Percentiles rank a stretch among this genome's conserved stretches.
Evolutionary conservation across 2,329 filamentous ascomycete genomes (phyloP).

Genomic region (Aspergillus neoniger): DNA sequence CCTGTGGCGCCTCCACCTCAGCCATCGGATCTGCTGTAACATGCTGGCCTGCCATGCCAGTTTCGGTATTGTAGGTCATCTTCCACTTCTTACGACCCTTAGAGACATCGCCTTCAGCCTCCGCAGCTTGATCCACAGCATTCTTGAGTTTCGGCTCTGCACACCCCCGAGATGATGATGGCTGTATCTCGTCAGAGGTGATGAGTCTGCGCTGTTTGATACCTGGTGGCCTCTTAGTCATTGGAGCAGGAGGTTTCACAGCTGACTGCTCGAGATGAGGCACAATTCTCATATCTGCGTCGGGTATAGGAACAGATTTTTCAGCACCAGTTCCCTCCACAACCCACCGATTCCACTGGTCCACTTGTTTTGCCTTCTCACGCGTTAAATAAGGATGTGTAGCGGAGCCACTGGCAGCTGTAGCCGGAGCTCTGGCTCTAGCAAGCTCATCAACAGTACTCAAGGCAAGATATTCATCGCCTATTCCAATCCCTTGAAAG

Average conservation of each 20-base stretch:
- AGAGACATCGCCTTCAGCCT: slow-evolving; percentile 4
- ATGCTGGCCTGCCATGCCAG: background rate
- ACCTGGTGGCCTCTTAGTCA: slow-evolving; percentile 18
- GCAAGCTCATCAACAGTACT: slow-evolving; percentile 19
- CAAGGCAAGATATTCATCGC: slow-evolving; percentile 22
- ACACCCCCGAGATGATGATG: background rate
- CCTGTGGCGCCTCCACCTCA: background rate
- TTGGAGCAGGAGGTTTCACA: background rate
- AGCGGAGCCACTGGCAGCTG: slow-evolving; percentile 7
- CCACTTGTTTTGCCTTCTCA: slow-evolving; percentile 33
- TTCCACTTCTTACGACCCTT: slow-evolving; percentile 21
- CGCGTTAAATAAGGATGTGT: slow-evolving; percentile 28
- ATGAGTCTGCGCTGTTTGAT: slow-evolving; percentile 24
- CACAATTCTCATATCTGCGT: background rate
- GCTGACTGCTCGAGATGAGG: background rate
- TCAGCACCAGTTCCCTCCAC: slow-evolving; percentile 25
- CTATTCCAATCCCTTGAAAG: slow-evolving; percentile 35
- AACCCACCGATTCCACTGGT: slow-evolving; percentile 36
- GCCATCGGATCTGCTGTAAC: background rate
- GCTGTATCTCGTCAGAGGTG: background rate
- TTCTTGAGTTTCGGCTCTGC: background rate
- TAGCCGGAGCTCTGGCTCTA: slow-evolving; percentile 1
- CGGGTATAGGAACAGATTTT: background rate
- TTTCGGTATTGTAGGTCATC: slow-evolving; percentile 18
- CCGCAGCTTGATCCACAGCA: background rate